Evolutionary conservation across 2,329 filamentous ascomycete species (phyloP).

Genomic region (Alternaria brassicae): DNA sequence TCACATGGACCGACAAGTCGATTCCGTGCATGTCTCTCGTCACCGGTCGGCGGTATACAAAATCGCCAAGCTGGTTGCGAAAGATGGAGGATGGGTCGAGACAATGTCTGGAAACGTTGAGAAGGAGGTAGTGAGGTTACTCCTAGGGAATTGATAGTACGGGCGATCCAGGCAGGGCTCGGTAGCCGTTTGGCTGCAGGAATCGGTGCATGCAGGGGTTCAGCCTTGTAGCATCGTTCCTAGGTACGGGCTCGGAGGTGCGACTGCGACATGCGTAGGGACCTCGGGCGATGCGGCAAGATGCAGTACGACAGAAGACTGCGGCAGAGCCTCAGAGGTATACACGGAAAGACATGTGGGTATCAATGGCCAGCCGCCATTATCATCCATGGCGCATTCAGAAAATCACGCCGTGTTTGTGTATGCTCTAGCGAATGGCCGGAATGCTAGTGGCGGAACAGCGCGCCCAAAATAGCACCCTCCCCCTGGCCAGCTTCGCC

Average conservation of each 20-base stretch:
- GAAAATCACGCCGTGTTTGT: neutral
- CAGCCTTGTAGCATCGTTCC: slow-evolving; percentile 1
- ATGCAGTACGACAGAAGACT: neutral
- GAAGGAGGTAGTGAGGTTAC: neutral
- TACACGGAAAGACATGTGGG: neutral
- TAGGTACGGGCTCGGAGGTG: slow-evolving; percentile 1
- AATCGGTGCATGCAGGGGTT: neutral
- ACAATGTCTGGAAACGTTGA: neutral
- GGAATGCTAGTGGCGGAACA: slow-evolving; percentile 8
- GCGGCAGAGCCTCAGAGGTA: neutral
- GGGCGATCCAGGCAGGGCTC: slow-evolving; percentile 4
- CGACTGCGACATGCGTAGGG: slow-evolving; percentile 3
- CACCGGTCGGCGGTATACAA: neutral
- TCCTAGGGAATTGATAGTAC: neutral
- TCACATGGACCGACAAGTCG: neutral
- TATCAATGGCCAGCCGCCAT: neutral
- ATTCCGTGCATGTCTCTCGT: neutral
- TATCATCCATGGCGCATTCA: neutral
- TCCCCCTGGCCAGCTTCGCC: slow-evolving; percentile 12
- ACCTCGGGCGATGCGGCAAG: neutral
- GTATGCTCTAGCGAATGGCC: slow-evolving; percentile 15
- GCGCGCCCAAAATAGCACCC: slow-evolving; percentile 24
- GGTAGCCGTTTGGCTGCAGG: slow-evolving; percentile 2
- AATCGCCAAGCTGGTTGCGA: neutral
- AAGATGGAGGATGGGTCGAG: neutral